Percentiles rank a stretch among this genome's conserved stretches.
Evolutionary conservation across 2,329 filamentous ascomycete genomes (phyloP).

Genomic region (Cladosporium sp.): DNA sequence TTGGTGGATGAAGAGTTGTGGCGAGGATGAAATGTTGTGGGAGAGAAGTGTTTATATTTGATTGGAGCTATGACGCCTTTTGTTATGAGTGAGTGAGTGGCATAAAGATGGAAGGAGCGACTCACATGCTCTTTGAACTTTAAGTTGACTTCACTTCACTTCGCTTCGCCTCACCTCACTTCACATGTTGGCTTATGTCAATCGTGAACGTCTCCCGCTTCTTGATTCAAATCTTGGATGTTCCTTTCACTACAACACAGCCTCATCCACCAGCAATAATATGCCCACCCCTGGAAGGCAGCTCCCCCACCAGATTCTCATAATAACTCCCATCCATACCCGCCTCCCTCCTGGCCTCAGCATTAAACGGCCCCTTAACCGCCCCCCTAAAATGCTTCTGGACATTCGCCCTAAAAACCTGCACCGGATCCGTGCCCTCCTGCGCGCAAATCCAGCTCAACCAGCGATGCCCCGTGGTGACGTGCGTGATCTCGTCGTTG

Average conservation of each 20-base stretch:
- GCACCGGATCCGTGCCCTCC: conserved; percentile 16
- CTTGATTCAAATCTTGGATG: too few species aligned
- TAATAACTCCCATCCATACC: conserved; percentile 17
- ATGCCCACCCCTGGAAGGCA: conserved; percentile 11
- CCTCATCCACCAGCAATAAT: conserved; percentile 16
- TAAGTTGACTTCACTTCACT: too few species aligned
- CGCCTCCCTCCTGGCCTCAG: conserved; percentile 14
- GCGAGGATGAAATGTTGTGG: too few species aligned
- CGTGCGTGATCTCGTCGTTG: conserved; percentile 17
- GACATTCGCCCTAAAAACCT: conserved; percentile 13
- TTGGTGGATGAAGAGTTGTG: too few species aligned
- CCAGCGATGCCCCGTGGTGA: conserved; percentile 17
- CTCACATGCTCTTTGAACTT: too few species aligned
- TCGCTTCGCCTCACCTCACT: too few species aligned
- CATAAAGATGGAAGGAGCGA: background rate
- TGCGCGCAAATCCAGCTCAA: conserved; percentile 16
- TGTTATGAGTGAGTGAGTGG: background rate
- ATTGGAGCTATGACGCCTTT: background rate
- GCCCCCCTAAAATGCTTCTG: conserved; percentile 14
- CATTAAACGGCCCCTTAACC: conserved; percentile 16
- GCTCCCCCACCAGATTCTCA: conserved; percentile 8
- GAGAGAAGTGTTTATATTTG: background rate
- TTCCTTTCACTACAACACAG: background rate
- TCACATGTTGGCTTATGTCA: background rate
- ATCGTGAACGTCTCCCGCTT: too few species aligned